Percentiles rank a stretch among this genome's conserved stretches.
Conservation (phyloP, 805 yeast species). For the Candida maesae region DNA sequence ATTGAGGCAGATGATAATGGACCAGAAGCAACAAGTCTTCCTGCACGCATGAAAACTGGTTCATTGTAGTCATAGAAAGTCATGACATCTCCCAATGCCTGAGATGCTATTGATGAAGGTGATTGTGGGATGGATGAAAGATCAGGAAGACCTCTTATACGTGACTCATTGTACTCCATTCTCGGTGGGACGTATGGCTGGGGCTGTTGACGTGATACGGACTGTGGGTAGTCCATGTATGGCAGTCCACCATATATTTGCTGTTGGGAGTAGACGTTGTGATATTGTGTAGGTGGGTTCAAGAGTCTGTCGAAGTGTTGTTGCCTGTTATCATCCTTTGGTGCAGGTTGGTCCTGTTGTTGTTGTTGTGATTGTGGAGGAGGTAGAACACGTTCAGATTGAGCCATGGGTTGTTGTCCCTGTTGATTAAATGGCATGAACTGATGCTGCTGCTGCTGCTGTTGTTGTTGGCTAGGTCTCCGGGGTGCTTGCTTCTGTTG, state of each 20-base stretch:
- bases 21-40: slow-evolving; percentile 31
- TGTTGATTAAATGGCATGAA: too few species aligned
- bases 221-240: neutral
- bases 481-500: neutral
- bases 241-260: neutral
- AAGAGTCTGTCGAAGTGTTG: neutral
- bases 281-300: neutral
- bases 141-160: slow-evolving; percentile 3
- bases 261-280: neutral
- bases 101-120: slow-evolving; percentile 2
- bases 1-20: slow-evolving; percentile 30
- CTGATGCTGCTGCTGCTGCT: neutral
- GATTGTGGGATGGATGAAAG: slow-evolving; percentile 1
- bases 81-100: slow-evolving; percentile 15
- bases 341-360: neutral
- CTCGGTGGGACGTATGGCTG: neutral
- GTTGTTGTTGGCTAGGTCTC: neutral
- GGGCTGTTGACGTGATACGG: neutral
- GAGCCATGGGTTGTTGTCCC: too few species aligned
- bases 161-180: slow-evolving; percentile 11
- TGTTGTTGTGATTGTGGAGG: neutral
- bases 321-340: neutral
- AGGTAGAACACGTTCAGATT: too few species aligned
- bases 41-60: slow-evolving; percentile 29
- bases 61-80: slow-evolving; percentile 30